A percentile compares a stretch with the other conserved stretches of the same genome.
Conservation (phyloP, 2,329 filamentous ascomycete species). For the Uncinocarpus reesii region DNA sequence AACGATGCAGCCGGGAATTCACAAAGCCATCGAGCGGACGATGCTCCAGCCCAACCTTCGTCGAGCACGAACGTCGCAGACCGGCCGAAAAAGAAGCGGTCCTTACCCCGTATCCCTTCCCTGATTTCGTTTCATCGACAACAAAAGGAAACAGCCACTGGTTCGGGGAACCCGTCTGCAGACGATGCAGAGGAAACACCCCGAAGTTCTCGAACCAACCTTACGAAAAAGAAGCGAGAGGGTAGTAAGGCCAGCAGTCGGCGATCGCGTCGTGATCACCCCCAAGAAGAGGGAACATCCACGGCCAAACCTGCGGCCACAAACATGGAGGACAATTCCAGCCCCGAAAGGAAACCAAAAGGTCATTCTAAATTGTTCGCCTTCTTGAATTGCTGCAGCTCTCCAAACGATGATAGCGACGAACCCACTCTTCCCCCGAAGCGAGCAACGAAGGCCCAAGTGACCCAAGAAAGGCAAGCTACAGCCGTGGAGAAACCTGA, state of each 20-base stretch:
- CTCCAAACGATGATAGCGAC: conserved; percentile 36
- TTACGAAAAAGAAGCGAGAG: conserved; percentile 43
- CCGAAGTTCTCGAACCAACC: conserved; percentile 30
- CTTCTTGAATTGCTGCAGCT: conserved; percentile 42
- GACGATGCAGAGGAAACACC: conserved; percentile 49
- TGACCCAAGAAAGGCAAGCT: conserved; percentile 27
- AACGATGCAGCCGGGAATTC: conserved; percentile 2
- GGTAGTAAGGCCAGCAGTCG: conserved; percentile 56
- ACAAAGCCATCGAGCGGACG: background rate
- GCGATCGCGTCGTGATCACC: conserved; percentile 30
- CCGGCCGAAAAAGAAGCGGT: conserved; percentile 29
- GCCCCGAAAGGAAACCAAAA: conserved; percentile 34
- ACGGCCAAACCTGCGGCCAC: conserved; percentile 23
- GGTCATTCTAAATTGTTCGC: conserved; percentile 34
- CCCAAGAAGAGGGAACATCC: conserved; percentile 19
- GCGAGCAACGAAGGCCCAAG: conserved; percentile 34
- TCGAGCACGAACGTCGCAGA: conserved; percentile 13
- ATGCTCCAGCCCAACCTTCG: background rate
- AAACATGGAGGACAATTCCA: conserved; percentile 26
- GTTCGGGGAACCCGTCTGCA: conserved; percentile 25
- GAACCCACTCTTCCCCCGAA: conserved; percentile 38
- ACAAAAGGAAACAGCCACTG: conserved; percentile 27
- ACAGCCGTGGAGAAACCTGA: conserved; percentile 31
- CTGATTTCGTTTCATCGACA: conserved; percentile 32
- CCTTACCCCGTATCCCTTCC: conserved; percentile 31